Conservation (phyloP, 2,329 filamentous ascomycete genomes). For the Trichoderma sp. region DNA sequence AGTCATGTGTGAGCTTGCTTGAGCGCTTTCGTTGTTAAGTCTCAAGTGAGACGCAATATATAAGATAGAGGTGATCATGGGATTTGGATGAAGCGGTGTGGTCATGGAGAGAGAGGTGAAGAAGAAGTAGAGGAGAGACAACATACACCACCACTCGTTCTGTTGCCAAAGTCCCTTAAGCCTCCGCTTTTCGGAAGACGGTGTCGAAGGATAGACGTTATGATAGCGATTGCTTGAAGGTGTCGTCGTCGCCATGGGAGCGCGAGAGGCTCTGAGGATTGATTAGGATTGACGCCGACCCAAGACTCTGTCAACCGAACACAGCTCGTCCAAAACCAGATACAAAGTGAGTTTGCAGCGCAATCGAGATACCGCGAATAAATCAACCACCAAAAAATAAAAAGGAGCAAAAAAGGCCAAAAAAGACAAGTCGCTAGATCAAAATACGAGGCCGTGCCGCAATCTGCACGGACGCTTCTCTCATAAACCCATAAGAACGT, state of each 20-base stretch:
- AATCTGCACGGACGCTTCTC: neutral
- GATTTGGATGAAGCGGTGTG: neutral
- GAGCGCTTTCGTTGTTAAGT: neutral
- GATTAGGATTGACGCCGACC: neutral
- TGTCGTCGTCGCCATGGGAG: constrained; percentile 15
- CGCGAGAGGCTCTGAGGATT: neutral
- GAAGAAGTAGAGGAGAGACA: neutral
- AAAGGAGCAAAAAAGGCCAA: neutral
- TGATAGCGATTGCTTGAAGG: neutral
- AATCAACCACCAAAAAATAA: neutral
- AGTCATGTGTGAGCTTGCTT: neutral
- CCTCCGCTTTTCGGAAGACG: constrained; percentile 32
- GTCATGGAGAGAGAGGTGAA: neutral
- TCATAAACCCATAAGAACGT: neutral
- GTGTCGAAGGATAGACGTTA: constrained; percentile 23
- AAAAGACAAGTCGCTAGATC: neutral
- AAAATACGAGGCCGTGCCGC: neutral
- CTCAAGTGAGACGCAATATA: neutral
- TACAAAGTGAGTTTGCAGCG: neutral
- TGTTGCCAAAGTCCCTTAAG: constrained; percentile 35
- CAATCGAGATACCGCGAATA: neutral
- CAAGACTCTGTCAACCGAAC: neutral
- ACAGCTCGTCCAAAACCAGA: neutral
- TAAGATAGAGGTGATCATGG: neutral
- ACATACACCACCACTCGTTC: constrained; percentile 40